Evolutionary conservation across 352 stramenopile species (phyloP).

Genomic region (Blastocystis sp.): DNA sequence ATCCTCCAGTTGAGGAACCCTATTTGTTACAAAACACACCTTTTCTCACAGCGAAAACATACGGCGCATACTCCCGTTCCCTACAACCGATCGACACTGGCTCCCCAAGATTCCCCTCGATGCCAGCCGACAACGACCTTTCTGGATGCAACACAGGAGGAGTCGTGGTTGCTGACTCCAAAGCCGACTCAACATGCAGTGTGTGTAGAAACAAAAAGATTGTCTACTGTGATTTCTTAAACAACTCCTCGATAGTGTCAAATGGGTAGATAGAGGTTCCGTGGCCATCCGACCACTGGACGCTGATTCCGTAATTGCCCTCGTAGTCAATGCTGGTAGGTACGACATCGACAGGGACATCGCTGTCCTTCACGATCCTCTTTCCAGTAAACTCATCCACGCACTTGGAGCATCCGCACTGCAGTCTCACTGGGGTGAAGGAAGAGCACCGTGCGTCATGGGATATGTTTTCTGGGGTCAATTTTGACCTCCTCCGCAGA

Average conservation of each 20-base stretch:
- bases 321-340: slow-evolving; percentile 58
- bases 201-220: background rate
- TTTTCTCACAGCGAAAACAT: background rate
- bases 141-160: background rate
- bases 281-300: slow-evolving; percentile 59
- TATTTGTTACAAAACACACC: background rate
- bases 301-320: slow-evolving; percentile 57
- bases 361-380: slow-evolving; percentile 50
- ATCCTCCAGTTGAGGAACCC: slow-evolving; percentile 15
- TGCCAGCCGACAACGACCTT: background rate
- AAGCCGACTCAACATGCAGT: background rate
- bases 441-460: background rate
- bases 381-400: slow-evolving; percentile 61
- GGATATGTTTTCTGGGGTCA: slow-evolving; percentile 33
- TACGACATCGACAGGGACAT: slow-evolving; percentile 41
- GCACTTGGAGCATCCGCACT: slow-evolving; percentile 47
- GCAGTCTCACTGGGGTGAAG: slow-evolving; percentile 27
- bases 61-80: background rate
- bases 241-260: slow-evolving; percentile 53
- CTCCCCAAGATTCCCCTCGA: background rate
- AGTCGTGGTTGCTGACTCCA: background rate
- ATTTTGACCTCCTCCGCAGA: slow-evolving; percentile 33
- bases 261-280: slow-evolving; percentile 48
- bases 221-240: slow-evolving; percentile 30
- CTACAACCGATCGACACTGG: background rate